Evolutionary conservation across 2,329 filamentous ascomycete genomes (phyloP).

Genomic region (Colletotrichum zoysiae): DNA sequence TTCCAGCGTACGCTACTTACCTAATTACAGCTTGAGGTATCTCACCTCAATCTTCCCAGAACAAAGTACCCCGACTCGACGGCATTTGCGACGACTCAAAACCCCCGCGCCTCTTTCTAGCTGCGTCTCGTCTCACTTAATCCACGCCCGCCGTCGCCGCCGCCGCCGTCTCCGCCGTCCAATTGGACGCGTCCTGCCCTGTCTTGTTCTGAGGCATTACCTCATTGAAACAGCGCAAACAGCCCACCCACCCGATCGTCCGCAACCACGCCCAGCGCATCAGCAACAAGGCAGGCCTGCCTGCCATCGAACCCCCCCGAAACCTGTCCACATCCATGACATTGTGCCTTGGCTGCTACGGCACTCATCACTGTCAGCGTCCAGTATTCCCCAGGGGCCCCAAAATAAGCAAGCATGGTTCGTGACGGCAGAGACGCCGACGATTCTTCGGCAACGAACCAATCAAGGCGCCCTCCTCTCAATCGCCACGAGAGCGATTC

Average conservation of each 20-base stretch:
- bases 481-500: conserved; percentile 54
- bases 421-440: conserved; percentile 60
- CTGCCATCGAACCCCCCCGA: conserved; percentile 4
- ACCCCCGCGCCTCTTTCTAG: background rate
- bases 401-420: conserved; percentile 51
- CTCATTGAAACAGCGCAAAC: conserved; percentile 31
- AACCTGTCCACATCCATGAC: conserved; percentile 28
- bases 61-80: background rate
- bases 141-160: background rate
- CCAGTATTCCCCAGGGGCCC: background rate
- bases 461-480: conserved; percentile 66
- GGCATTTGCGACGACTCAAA: background rate
- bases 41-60: background rate
- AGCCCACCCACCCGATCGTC: conserved; percentile 30
- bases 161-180: background rate
- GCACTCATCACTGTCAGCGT: background rate
- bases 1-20: background rate
- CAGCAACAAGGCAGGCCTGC: conserved; percentile 23
- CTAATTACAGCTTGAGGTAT: no score
- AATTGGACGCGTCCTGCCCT: conserved; percentile 22
- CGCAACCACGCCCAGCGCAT: conserved; percentile 28
- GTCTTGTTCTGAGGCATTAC: conserved; percentile 27
- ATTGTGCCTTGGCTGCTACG: conserved; percentile 12
- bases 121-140: conserved; percentile 10
- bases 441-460: conserved; percentile 62